Conservation (phyloP, 1,284 basidiomycete genomes). For the Erythrobasidium hasegawianum region DNA sequence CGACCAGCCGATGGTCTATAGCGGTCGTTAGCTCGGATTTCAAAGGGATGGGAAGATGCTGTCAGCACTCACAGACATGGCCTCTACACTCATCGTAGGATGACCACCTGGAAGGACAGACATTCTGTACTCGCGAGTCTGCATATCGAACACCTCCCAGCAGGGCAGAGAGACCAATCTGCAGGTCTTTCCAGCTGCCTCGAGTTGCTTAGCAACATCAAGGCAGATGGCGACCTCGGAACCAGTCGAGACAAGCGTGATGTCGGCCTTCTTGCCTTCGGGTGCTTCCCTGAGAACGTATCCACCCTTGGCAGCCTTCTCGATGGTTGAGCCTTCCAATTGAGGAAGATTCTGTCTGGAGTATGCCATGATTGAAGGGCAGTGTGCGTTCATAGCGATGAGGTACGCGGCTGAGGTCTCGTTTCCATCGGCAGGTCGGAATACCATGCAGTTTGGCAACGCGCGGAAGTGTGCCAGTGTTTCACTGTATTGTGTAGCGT, state of each 20-base stretch:
- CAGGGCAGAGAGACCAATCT: conserved; percentile 84
- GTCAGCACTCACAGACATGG: conserved; percentile 51
- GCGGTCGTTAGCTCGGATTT: not conserved
- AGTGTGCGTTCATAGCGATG: conserved; percentile 68
- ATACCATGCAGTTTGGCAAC: conserved; percentile 63
- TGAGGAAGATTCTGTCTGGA: conserved; percentile 91
- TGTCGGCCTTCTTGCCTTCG: conserved; percentile 59
- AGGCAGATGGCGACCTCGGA: conserved; percentile 82
- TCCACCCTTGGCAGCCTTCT: conserved; percentile 76
- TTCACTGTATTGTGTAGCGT: too few species aligned
- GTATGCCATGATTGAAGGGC: conserved; percentile 81
- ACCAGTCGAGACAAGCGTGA: conserved; percentile 84
- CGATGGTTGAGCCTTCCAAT: conserved; percentile 79
- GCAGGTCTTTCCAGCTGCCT: conserved; percentile 61
- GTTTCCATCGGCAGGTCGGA: conserved; percentile 64
- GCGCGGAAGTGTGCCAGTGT: conserved; percentile 81
- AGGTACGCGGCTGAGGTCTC: conserved; percentile 88
- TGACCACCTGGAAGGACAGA: conserved; percentile 81
- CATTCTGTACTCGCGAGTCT: conserved; percentile 72
- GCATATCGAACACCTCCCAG: conserved; percentile 83
- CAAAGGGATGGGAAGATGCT: not conserved
- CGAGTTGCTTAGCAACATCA: conserved; percentile 75
- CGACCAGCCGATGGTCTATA: conserved; percentile 71
- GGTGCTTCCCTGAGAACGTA: conserved; percentile 81
- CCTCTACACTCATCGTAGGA: conserved; percentile 86